Base-by-base conservation (phyloP, 1,284 basidiomycete species). In the Chiua sp. region DNA sequence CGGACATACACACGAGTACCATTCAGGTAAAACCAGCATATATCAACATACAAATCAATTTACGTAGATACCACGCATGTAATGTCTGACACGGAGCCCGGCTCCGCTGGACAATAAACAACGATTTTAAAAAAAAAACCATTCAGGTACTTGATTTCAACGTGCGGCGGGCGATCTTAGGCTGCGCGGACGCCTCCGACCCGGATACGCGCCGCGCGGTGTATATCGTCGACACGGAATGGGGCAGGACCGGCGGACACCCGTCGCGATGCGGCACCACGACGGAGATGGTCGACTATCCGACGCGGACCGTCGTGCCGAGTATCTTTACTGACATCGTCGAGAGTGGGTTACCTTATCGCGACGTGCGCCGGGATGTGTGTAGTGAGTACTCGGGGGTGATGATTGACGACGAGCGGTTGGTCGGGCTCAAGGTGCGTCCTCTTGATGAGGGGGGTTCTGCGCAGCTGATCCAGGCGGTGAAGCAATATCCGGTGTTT, bases 71-170 rank as follows among this genome's bases (percentile, higher is more conserved):
- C 26, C 26, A 26, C 26, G 26, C 26, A 26, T 26, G 26, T 26
- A 26, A 26, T 26, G 26, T 26, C 26, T 26, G 26, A 26, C 26
- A 26, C 5, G 26, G 26, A 26, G 26, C 26, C 26, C 26, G 26
- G 26, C 26, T 26, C 26, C 26, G 26, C 26, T 26, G 26, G 26
- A 26, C 26, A 26, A 26, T 26, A 26, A 26, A 26, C 26, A 26
- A 35, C 33, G 33, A 35, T 26, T 26, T 26, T 26, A 26, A 26
- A 26, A 26, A 26, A 26, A 26, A 26, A 26, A 26, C n/a, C n/a
- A 47, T 78, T 18, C 64, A 69, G 59, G 77, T 80, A 15, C 68
- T 78, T 28, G 79, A 82, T 55, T 80, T 80, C 51, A 79, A 79
- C 55, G 65, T 59, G 22, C 65, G 57, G 13, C 39, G 57, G n/a